Evolutionary conservation across 1,284 basidiomycete genomes (phyloP), one percentile per base, ranked within the genome.

Genomic region (Ganoderma leucocontextum): DNA sequence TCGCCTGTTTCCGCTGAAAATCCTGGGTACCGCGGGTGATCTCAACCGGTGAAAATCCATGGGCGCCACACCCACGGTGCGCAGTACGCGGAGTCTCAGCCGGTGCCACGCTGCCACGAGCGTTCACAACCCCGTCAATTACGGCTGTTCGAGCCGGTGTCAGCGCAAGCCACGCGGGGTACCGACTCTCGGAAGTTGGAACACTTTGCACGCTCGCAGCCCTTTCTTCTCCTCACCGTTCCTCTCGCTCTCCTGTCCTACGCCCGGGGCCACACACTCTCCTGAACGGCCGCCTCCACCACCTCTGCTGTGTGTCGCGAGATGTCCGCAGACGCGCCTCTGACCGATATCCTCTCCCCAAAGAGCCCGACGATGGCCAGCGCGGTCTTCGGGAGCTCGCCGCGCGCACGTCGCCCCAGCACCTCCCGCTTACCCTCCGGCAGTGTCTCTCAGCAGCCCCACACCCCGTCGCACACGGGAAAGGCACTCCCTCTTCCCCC

Each of bases 301-400:
- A 22, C 39, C 7, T 49, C 12, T 49, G 15, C 35, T 60, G 38
- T 53, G 29, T n/a, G 25, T 22, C 63, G n/a, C 19, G 62, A 49
- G 39, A 66, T 66, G 60, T 69, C 70, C 38, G 25, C 47, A 2
- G 70, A 68, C 42, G 60, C 64, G 19, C 57, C 53, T 2, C 38
- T 72, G 12, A 53, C 63, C 42, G 57, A 61, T 9, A 64, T 70
- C 19, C 66, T 71, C 57, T 73, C 72, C 39, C 66, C 72, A 15
- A 70, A 66, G 64, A 73, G 72, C 68, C 72, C 72, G 5, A 68
- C 64, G 12, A 38, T 71, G 15, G 52, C 66, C 39, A 66, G 62
- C 39, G 74, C 74, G 42, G 63, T 74, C 44, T 73, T 74, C 53
- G 74, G 74, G 47, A 73, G 72, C 55, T 55, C 73, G 25, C 72